Conservation (phyloP, 1,284 basidiomycete species). For the Boletus sp. region DNA sequence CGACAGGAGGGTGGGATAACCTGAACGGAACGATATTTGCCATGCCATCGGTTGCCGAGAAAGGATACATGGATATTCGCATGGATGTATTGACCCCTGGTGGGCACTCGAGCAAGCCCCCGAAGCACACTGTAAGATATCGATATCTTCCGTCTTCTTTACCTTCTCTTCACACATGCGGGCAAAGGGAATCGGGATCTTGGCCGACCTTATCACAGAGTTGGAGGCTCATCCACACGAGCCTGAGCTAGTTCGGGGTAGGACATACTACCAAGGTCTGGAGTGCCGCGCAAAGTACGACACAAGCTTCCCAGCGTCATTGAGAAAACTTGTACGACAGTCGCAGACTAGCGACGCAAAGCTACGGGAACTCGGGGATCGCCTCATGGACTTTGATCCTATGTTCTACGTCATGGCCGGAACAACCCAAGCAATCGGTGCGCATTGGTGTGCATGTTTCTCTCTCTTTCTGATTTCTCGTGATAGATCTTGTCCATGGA, state of each 20-base stretch:
- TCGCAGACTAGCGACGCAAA: conserved; percentile 30
- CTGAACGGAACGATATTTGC: conserved; percentile 41
- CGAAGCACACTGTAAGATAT: conserved; percentile 46
- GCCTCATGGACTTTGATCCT: conserved; percentile 29
- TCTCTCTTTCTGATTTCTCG: background rate
- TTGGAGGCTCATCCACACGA: conserved; percentile 48
- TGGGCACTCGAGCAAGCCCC: conserved; percentile 65
- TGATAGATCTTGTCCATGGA: conserved; percentile 39
- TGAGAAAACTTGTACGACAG: conserved; percentile 28
- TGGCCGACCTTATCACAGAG: conserved; percentile 47
- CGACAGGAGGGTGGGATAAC: conserved; percentile 35
- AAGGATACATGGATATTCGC: conserved; percentile 58
- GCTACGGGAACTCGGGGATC: conserved; percentile 30
- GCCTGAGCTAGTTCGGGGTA: conserved; percentile 34
- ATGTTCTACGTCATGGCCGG: conserved; percentile 27
- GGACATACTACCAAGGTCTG: conserved; percentile 26
- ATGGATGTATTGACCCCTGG: conserved; percentile 55
- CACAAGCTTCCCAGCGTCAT: conserved; percentile 26
- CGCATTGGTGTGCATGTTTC: background rate
- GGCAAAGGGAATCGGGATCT: conserved; percentile 51
- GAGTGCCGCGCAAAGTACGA: conserved; percentile 28
- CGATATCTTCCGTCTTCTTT: background rate
- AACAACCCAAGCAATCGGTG: conserved; percentile 51
- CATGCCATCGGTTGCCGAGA: conserved; percentile 56
- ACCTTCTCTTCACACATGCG: background rate